These are phyloP conservation scores for Hibiscus trionum DNA, from an alignment of 345 rosid species.

Conservation along the genomic window DNA sequence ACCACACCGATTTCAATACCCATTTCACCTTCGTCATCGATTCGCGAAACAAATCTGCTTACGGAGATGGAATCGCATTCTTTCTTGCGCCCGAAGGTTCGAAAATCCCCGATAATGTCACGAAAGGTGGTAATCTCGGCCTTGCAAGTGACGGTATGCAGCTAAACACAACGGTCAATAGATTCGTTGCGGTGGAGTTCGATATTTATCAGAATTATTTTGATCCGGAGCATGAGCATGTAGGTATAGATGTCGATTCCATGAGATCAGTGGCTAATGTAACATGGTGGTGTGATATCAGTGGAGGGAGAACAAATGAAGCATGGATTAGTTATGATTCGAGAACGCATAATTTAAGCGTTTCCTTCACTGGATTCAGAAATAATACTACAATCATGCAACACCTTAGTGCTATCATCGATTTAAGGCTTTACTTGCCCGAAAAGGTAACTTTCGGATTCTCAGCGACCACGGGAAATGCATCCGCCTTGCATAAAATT, in stretches of 20 bases:
- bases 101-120: background rate
- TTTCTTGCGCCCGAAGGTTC: slow-evolving; percentile 11
- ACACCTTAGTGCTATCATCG: slow-evolving; percentile 23
- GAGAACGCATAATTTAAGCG: slow-evolving; percentile 34
- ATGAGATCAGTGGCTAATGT: slow-evolving; percentile 20
- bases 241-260: slow-evolving; percentile 44
- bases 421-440: slow-evolving; percentile 28
- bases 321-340: slow-evolving; percentile 46
- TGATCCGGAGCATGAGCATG: slow-evolving; percentile 38
- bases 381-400: slow-evolving; percentile 5
- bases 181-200: slow-evolving; percentile 37
- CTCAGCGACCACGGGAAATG: slow-evolving; percentile 34
- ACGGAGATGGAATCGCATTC: slow-evolving; percentile 12
- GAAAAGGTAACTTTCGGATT: slow-evolving; percentile 35
- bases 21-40: slow-evolving; percentile 2
- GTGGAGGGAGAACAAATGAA: slow-evolving; percentile 22
- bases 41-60: background rate
- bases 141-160: background rate
- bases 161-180: background rate
- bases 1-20: slow-evolving; percentile 6
- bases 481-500: slow-evolving; percentile 24
- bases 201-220: slow-evolving; percentile 29
- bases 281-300: slow-evolving; percentile 30
- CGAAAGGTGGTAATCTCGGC: background rate
- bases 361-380: slow-evolving; percentile 19